Conservation (phyloP, 768 basidiomycete species). For the Sporobolomyces phaffii region DNA sequence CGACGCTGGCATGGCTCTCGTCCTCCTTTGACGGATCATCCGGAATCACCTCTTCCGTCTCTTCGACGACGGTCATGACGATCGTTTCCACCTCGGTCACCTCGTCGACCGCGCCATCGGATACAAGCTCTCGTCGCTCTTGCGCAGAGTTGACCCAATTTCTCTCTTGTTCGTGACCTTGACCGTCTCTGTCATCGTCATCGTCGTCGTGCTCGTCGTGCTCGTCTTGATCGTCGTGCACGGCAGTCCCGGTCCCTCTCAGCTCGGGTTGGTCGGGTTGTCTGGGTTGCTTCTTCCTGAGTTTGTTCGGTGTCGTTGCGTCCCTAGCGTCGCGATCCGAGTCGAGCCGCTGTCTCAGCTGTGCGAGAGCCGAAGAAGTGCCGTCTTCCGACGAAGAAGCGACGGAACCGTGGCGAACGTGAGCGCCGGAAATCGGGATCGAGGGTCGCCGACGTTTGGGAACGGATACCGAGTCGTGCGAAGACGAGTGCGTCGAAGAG, state of each 20-base stretch:
- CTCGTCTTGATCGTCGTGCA: background rate
- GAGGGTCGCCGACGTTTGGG: background rate
- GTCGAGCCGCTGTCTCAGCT: constrained; percentile 2
- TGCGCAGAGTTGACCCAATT: too few species aligned
- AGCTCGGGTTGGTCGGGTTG: too few species aligned
- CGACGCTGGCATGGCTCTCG: background rate
- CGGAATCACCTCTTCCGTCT: background rate
- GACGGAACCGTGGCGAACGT: too few species aligned
- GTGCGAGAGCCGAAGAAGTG: background rate
- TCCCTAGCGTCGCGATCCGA: background rate
- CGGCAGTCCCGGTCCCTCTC: too few species aligned
- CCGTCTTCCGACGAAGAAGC: background rate
- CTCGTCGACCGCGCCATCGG: background rate
- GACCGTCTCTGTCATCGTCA: background rate
- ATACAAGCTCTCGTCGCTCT: too few species aligned
- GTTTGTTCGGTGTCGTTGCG: background rate
- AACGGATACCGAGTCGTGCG: too few species aligned
- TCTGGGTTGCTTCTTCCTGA: background rate
- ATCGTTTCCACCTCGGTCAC: background rate
- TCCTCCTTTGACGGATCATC: background rate
- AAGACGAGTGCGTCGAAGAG: background rate
- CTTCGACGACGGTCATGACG: background rate
- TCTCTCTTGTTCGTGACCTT: too few species aligned
- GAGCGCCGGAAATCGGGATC: background rate
- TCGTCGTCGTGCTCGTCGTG: too few species aligned